These are phyloP conservation scores for Monosporozyma unispora DNA, from an alignment of 805 yeast genomes.

Conservation along the genomic window DNA sequence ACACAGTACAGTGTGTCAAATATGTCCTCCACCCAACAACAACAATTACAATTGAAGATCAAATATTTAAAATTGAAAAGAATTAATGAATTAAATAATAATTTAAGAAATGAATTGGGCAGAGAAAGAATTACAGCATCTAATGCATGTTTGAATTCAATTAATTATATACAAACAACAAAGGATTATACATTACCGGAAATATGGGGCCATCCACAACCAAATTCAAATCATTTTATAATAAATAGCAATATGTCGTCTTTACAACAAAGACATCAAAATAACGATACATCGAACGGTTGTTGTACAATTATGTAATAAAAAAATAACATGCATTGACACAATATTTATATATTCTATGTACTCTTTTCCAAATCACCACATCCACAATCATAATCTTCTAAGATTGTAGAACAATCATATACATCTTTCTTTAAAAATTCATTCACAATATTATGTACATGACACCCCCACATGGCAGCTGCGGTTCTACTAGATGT, in stretches of 20 bases:
- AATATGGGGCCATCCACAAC: slow-evolving; percentile 33
- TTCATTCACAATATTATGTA: slow-evolving; percentile 80
- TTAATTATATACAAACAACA: slow-evolving; percentile 29
- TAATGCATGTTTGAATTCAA: slow-evolving; percentile 44
- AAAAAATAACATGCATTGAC: neutral
- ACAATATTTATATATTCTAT: neutral
- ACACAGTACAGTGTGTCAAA: too few species aligned
- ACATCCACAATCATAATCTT: slow-evolving; percentile 95
- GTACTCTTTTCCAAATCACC: slow-evolving; percentile 34
- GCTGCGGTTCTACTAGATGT: slow-evolving; percentile 66
- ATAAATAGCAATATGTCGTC: slow-evolving; percentile 6
- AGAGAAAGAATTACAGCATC: slow-evolving; percentile 57
- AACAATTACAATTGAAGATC: slow-evolving; percentile 34
- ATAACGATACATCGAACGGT: slow-evolving; percentile 5
- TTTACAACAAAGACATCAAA: neutral
- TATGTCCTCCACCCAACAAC: slow-evolving; percentile 7
- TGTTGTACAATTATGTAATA: slow-evolving; percentile 35
- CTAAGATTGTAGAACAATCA: slow-evolving; percentile 78
- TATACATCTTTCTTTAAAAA: slow-evolving; percentile 59
- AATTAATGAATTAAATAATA: slow-evolving; percentile 46
- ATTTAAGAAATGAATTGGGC: slow-evolving; percentile 42
- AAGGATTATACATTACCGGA: slow-evolving; percentile 34
- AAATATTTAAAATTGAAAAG: slow-evolving; percentile 51
- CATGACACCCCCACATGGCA: slow-evolving; percentile 91
- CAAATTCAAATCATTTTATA: slow-evolving; percentile 34